A percentile compares a stretch with the other conserved stretches of the same genome.
Conservation (phyloP, 179 eudicot species). For the Monotropa hypopitys region DNA sequence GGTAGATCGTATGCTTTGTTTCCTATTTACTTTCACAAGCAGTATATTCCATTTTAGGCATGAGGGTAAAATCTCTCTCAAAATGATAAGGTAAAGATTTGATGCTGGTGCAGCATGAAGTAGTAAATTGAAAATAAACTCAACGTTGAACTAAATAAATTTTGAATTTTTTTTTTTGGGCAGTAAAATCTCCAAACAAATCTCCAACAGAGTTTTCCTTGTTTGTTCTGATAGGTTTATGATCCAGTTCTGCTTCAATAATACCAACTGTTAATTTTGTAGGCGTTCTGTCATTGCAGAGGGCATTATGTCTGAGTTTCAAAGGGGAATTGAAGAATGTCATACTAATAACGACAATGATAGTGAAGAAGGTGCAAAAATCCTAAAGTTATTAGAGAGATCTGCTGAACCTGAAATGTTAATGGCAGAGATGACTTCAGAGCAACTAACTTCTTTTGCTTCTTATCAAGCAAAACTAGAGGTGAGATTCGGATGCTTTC, state of each 20-base stretch:
- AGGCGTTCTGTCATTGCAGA: slow-evolving; percentile 71
- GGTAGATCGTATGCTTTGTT: background rate
- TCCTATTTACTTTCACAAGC: background rate
- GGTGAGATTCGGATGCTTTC: slow-evolving; percentile 27
- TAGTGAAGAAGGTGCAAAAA: slow-evolving; percentile 70
- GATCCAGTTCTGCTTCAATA: background rate
- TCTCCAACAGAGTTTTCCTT: background rate
- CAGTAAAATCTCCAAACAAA: background rate
- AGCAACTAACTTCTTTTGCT: slow-evolving; percentile 56
- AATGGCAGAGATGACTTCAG: slow-evolving; percentile 88
- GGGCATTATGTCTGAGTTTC: slow-evolving; percentile 56
- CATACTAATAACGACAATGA: slow-evolving; percentile 27
- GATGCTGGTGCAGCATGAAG: background rate
- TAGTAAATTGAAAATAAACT: background rate
- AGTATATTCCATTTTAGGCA: background rate
- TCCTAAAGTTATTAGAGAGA: slow-evolving; percentile 60
- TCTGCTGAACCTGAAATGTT: slow-evolving; percentile 85
- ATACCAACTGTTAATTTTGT: slow-evolving; percentile 10
- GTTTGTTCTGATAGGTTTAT: background rate
- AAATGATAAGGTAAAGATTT: background rate
- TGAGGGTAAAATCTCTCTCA: background rate
- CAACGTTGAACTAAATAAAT: background rate
- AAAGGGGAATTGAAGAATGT: slow-evolving; percentile 25
- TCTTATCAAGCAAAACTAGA: slow-evolving; percentile 54
- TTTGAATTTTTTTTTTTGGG: background rate